Conservation (phyloP, 768 basidiomycete genomes). For the Cantharellus cinnabarinus region DNA sequence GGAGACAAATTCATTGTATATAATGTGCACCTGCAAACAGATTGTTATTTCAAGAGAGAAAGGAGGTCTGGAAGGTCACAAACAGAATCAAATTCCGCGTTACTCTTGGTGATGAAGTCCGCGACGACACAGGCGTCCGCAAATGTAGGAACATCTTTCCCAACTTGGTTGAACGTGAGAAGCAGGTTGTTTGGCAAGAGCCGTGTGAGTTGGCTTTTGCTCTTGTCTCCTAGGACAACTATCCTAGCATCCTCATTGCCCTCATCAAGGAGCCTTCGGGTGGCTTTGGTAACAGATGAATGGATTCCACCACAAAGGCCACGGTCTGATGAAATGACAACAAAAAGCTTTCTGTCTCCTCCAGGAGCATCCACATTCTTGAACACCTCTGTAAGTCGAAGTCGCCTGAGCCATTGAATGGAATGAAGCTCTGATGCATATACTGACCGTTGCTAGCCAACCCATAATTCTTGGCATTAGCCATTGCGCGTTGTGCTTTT, state of each 20-base stretch:
- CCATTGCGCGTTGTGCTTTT: conserved; percentile 90
- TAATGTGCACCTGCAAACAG: conserved; percentile 26
- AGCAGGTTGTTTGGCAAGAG: conserved; percentile 40
- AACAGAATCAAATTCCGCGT: conserved; percentile 66
- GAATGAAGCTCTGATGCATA: not conserved
- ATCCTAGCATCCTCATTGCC: conserved; percentile 44
- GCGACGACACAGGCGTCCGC: conserved; percentile 88
- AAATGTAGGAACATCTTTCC: conserved; percentile 92
- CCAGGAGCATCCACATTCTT: conserved; percentile 51
- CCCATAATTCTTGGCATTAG: conserved; percentile 80
- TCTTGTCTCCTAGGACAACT: conserved; percentile 92
- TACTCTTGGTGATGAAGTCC: conserved; percentile 74
- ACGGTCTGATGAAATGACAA: conserved; percentile 94
- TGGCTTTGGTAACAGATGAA: conserved; percentile 84
- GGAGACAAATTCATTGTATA: conserved; percentile 74
- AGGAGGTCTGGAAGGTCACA: conserved; percentile 6
- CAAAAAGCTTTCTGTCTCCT: conserved; percentile 57
- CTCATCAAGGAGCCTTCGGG: conserved; percentile 36
- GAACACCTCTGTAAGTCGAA: conserved; percentile 53
- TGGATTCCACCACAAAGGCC: conserved; percentile 99
- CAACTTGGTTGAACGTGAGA: conserved; percentile 93
- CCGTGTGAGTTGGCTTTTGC: conserved; percentile 76
- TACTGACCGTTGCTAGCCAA: conserved; percentile 68
- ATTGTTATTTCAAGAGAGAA: not conserved
- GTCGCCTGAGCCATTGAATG: not conserved